Evolutionary conservation across 1,284 basidiomycete genomes (phyloP).

Genomic region (Peniophora sp.): DNA sequence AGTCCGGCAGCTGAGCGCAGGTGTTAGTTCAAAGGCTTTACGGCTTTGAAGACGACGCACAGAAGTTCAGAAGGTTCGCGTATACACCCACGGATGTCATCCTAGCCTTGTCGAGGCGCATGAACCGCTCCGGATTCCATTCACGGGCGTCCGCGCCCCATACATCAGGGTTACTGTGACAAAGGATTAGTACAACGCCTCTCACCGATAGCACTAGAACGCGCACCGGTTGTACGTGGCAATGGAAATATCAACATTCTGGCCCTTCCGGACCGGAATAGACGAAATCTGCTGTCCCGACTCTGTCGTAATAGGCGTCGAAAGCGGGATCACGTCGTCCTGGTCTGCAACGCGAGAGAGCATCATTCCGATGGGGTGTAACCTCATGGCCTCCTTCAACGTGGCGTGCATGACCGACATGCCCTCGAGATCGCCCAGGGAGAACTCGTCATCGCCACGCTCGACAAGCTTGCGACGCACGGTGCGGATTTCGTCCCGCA

Average conservation of each 20-base stretch:
- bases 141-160: slow-evolving; percentile 43
- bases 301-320: slow-evolving; percentile 23
- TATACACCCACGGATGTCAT: slow-evolving; percentile 36
- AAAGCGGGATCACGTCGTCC: slow-evolving; percentile 33
- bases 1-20: slow-evolving; percentile 16
- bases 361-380: slow-evolving; percentile 25
- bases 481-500: slow-evolving; percentile 42
- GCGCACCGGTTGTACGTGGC: slow-evolving; percentile 24
- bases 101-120: slow-evolving; percentile 23
- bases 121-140: slow-evolving; percentile 46
- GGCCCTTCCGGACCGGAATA: slow-evolving; percentile 30
- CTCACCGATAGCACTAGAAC: not conserved
- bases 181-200: not conserved
- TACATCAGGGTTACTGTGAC: slow-evolving; percentile 21
- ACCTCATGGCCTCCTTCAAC: slow-evolving; percentile 24
- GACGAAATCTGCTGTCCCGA: slow-evolving; percentile 22
- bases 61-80: slow-evolving; percentile 34
- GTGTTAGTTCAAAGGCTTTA: not conserved
- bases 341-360: slow-evolving; percentile 21
- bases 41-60: slow-evolving; percentile 2
- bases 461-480: slow-evolving; percentile 36
- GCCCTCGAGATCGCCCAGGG: slow-evolving; percentile 44
- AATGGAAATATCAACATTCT: slow-evolving; percentile 22
- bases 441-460: slow-evolving; percentile 22
- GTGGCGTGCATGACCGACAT: slow-evolving; percentile 21